Evolutionary conservation across 2,329 filamentous ascomycete genomes (phyloP).

Genomic region (Microdochium paspali): DNA sequence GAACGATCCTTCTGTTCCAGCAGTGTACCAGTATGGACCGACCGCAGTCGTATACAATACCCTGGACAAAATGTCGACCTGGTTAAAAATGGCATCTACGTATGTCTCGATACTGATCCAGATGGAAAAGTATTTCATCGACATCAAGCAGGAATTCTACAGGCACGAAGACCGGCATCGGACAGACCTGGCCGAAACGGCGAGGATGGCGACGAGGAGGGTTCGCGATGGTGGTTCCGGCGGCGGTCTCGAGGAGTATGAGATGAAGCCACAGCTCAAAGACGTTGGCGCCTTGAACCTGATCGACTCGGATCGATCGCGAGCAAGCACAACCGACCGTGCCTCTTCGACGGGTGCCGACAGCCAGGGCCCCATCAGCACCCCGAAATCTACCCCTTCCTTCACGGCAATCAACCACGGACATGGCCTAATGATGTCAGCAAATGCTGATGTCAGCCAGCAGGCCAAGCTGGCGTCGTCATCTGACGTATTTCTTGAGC

Average conservation of each 20-base stretch:
- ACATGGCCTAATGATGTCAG: neutral
- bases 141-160: conserved; percentile 38
- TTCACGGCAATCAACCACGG: neutral
- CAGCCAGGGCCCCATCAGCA: neutral
- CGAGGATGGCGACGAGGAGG: neutral
- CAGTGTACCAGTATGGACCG: conserved; percentile 33
- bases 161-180: conserved; percentile 19
- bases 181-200: conserved; percentile 9
- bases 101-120: conserved; percentile 44
- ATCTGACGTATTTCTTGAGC: neutral
- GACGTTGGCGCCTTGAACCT: conserved; percentile 25
- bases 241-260: conserved; percentile 47
- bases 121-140: conserved; percentile 42
- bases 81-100: conserved; percentile 45
- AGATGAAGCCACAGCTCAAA: conserved; percentile 26
- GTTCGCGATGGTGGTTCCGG: conserved; percentile 32
- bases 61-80: conserved; percentile 38
- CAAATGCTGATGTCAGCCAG: too few species aligned
- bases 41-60: conserved; percentile 39
- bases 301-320: neutral
- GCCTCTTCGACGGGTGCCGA: neutral
- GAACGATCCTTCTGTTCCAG: neutral
- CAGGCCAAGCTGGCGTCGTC: neutral
- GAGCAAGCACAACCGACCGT: neutral
- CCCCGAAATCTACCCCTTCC: neutral